Base-by-base conservation (phyloP, 495 filamentous ascomycete genomes). In the Annulohypoxylon bovei region DNA sequence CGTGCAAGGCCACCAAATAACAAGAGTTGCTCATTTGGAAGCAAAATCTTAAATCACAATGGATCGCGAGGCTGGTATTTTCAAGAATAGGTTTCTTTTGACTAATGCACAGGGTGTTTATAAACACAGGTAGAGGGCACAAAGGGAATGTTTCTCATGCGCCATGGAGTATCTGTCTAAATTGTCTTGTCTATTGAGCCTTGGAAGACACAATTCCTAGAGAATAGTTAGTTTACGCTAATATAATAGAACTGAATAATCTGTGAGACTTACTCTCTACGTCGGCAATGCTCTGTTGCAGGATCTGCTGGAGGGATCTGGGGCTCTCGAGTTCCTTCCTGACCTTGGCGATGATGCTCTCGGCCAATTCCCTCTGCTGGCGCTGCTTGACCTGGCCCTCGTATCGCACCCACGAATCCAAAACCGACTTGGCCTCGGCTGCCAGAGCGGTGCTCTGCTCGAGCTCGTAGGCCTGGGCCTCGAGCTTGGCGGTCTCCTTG, bases 371-470 rank as follows among this genome's bases (percentile, higher is more conserved):
- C 80, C 86, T 90, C 88, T 99, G 95, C 85, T 98, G 93, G 78
- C 95, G 89, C 84, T 94, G 91, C 92, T 98, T 99, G 76, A 98
- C 94, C 85, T 98, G 95, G 64, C 91, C 86, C 86, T 99, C 95
- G 81, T 99, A 99, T 75, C 95, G 89, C 62, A 98, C 94, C 95
- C 96, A 98, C 55, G 94, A 97, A 79, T 99, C 95, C 60, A 99
- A 89, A 35, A 98, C 95, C 53, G 86, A 75, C 89, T 97, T 98
- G 70, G 95, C 96, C 87, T 99, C 96, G 60, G 87, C 81, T 27
- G 92, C 93, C 60, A 98, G 85, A 56, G 92, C 90, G 57, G 94
- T 97, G 81, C 87, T 90, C 84, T 99, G 95, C 87, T 98, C 93
- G 70, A 99, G 89, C 86, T 98, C 94, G 80, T 91, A 99, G 52